Percentiles rank a stretch among this genome's conserved stretches.
Conservation (phyloP, 306 rosid genomes). For the Clitoria ternatea region DNA sequence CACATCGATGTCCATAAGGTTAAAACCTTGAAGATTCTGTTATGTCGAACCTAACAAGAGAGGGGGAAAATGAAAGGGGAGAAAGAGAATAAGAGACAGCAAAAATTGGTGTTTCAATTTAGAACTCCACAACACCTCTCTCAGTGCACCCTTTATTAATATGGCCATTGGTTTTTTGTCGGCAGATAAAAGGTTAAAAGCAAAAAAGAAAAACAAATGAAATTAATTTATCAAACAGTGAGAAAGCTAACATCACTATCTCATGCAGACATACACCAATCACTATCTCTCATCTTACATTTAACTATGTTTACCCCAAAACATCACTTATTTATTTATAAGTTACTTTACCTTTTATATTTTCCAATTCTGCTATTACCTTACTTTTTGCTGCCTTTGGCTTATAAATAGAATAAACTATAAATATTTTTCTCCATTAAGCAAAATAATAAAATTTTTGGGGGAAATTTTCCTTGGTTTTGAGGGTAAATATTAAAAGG, state of each 20-base stretch:
- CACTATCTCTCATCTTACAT: slow-evolving; percentile 21
- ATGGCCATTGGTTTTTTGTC: slow-evolving; percentile 55
- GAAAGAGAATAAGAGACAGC: background rate
- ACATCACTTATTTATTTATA: background rate
- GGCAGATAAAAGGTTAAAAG: slow-evolving; percentile 62
- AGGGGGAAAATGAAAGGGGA: slow-evolving; percentile 14
- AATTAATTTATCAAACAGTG: slow-evolving; percentile 29
- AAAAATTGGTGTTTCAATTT: slow-evolving; percentile 23
- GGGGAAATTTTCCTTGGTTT: background rate
- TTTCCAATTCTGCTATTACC: background rate
- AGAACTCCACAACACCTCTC: slow-evolving; percentile 22
- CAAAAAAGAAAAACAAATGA: slow-evolving; percentile 16
- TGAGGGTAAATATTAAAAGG: background rate
- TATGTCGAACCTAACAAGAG: slow-evolving; percentile 13
- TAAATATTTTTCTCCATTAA: background rate
- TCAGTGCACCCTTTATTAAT: slow-evolving; percentile 34
- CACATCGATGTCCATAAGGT: slow-evolving; percentile 44
- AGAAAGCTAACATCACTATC: slow-evolving; percentile 43
- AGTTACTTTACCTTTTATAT: background rate
- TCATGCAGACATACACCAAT: slow-evolving; percentile 33
- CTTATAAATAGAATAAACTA: background rate
- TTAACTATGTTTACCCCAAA: slow-evolving; percentile 25
- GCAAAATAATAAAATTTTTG: background rate
- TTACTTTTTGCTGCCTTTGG: background rate
- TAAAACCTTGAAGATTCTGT: background rate